These are phyloP conservation scores for Cruciata laevipes DNA, from an alignment of 257 asterid genomes.

Conservation along the genomic window DNA sequence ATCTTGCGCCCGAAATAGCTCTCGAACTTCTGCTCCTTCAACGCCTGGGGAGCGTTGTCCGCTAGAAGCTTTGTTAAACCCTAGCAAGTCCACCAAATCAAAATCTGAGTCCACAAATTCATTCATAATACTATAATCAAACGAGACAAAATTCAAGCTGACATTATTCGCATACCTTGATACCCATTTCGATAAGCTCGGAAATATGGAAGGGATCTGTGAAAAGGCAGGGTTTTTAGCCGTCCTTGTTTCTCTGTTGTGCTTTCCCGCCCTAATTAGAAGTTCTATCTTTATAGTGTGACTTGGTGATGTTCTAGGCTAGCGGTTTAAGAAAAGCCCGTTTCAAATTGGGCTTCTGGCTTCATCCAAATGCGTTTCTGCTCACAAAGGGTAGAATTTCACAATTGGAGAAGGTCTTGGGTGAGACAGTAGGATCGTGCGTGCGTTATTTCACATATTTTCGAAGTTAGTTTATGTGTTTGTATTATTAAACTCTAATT, in stretches of 20 bases:
- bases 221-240: constrained; percentile 8
- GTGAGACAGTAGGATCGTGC: too few species aligned
- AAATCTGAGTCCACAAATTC: not conserved
- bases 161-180: constrained; percentile 22
- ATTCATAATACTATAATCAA: not conserved
- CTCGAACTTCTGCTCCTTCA: constrained; percentile 94
- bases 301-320: not conserved
- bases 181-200: constrained; percentile 22
- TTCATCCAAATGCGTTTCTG: too few species aligned
- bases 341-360: not conserved
- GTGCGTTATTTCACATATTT: too few species aligned
- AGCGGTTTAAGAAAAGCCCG: not conserved
- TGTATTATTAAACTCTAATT: too few species aligned
- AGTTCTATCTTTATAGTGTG: not conserved
- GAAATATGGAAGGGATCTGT: not conserved
- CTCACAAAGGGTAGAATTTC: too few species aligned
- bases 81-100: constrained; percentile 22
- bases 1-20: constrained; percentile 95
- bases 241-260: not conserved
- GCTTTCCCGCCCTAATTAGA: constrained; percentile 14
- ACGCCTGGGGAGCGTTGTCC: constrained; percentile 84
- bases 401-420: too few species aligned
- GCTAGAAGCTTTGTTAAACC: constrained; percentile 95
- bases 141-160: not conserved
- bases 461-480: too few species aligned